Base-by-base conservation (phyloP, 106 monocot species). In the Vanilla planifolia region DNA sequence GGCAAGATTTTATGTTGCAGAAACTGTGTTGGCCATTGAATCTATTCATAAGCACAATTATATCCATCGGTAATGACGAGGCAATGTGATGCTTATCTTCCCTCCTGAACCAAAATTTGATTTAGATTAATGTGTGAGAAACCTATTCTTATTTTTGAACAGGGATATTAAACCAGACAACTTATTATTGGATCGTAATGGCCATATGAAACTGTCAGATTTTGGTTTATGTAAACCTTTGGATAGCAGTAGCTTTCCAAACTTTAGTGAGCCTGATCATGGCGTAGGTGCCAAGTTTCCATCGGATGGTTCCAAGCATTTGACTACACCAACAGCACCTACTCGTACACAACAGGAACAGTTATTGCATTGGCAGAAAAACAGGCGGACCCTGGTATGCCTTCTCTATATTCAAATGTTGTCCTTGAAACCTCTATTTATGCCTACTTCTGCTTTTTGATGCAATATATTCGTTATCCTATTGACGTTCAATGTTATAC, bases 131-230 rank as follows among this genome's bases (percentile, higher is more conserved):
- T 10, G 6, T 27, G 51, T 11, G 11, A 32, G 22, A 53, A 6
- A 53, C 32, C 6, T 16, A 29, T 32, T 53, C 4, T 53, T 53
- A 29, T 29, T 44, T 35, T 14, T 70, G 45, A 63, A 37, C 67
- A 88, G 87, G 67, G 87, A 88, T 48, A 88, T 88, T 61, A 88
- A 88, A 55, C 87, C 87, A 7, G 87, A 88, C 46, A 88, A 88
- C 47, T 79, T 88, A 50, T 74, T 88, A 48, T 66, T 88, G 48
- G 87, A 88, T 45, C 58, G 76, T 41, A 64, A 76, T 73, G 87
- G 87, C 28, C 87, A 88, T 51, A 88, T 88, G 87, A 88, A 88
- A 61, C 87, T 88, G 8, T 88, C 87, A 46, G 87, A 88, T 88
- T 88, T 88, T 68, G 87, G 87, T 34, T 64, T 88, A 43, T 82